These are phyloP conservation scores for Spergularia azorica DNA, from an alignment of 179 eudicot genomes.

Conservation along the genomic window DNA sequence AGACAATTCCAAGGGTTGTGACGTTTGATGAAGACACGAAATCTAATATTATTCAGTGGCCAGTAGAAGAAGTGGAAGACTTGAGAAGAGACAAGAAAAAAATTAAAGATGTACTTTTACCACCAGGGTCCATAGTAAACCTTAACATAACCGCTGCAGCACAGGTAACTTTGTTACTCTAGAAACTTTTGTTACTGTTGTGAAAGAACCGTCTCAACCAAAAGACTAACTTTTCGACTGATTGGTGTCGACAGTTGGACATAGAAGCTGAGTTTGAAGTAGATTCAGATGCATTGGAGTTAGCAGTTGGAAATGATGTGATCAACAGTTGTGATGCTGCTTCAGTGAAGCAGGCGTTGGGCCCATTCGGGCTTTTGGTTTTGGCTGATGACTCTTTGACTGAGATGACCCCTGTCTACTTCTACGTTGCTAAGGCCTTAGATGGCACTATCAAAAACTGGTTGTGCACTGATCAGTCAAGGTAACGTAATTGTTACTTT, in stretches of 20 bases:
- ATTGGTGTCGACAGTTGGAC: conserved; percentile 57
- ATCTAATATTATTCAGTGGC: conserved; percentile 76
- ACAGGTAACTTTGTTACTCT: conserved; percentile 46
- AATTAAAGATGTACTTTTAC: conserved; percentile 35
- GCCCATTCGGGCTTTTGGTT: conserved; percentile 87
- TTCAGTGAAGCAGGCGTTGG: conserved; percentile 52
- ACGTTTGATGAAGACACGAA: conserved; percentile 66
- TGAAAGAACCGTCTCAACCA: too few species aligned
- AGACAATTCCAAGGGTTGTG: conserved; percentile 81
- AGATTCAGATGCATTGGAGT: conserved; percentile 47
- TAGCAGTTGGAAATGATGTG: conserved; percentile 44
- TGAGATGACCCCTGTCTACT: conserved; percentile 81
- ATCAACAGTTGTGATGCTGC: conserved; percentile 63
- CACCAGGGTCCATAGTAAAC: conserved; percentile 63
- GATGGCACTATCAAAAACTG: conserved; percentile 57
- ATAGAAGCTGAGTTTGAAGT: conserved; percentile 66
- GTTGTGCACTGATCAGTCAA: conserved; percentile 80
- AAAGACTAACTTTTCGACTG: not conserved
- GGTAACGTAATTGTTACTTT: conserved; percentile 30
- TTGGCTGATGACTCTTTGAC: conserved; percentile 63
- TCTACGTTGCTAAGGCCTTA: conserved; percentile 66
- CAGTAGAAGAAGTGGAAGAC: conserved; percentile 69
- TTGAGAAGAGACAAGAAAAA: conserved; percentile 46
- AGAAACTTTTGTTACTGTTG: too few species aligned
- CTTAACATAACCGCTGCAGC: conserved; percentile 59